These are phyloP conservation scores for rapeseed (Brassica napus) DNA, from an alignment of 345 rosid species.

Conservation along the genomic window Da-Ae NC_063452.1:41903001-41903500, in stretches of 20 bases:
- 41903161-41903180: neutral
- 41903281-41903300: neutral
- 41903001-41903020: neutral
- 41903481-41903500: conserved; percentile 14
- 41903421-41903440: neutral
- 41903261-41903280: neutral
- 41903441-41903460: conserved; percentile 31
- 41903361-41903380: neutral
- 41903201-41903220: neutral
- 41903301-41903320: conserved; percentile 3
- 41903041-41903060: neutral
- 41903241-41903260: neutral
- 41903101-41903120: neutral
- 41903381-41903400: conserved; percentile 13
- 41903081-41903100: neutral
- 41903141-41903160: neutral
- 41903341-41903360: neutral
- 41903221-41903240: neutral
- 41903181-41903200: neutral
- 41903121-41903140: neutral
- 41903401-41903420: conserved; percentile 22
- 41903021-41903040: neutral
- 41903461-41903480: conserved; percentile 31
- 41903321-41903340: neutral
- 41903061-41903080: neutral